Evolutionary conservation across 2,329 filamentous ascomycete species (phyloP), one percentile per base, ranked within the genome.

Genomic region (Penicillium polonicum): DNA sequence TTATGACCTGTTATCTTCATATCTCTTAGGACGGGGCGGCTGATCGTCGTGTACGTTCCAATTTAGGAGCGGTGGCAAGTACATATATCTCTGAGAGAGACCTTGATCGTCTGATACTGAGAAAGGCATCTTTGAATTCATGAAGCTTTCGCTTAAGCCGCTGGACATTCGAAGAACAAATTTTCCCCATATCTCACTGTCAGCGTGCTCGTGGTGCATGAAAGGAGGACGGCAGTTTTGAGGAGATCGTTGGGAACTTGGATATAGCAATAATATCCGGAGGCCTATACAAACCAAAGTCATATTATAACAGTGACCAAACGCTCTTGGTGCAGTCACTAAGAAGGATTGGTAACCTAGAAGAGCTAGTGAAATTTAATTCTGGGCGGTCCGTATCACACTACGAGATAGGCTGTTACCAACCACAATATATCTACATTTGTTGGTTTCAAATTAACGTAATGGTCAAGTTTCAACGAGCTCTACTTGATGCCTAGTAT

Each of bases 91-190:
- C 48, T 31, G 25, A 27, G 25, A 33, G 48, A 51, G 23, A 23
- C n/a, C 42, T 42, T 42, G 48, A 41, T 31, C 27, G 36, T 23
- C 48, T 42, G 12, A 10, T 29, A 29, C 27, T 29, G 3, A 29
- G 48, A 38, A 42, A 21, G 23, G 5, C 3, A 38, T 29, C 10
- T 41, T 31, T 31, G 25, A 51, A 51, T 51, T 15, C 17, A 41
- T 51, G 27, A 51, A 51, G 25, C 48, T 51, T 31, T 31, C 48
- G 36, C 48, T 42, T 41, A 51, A 51, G 36, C 48, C 27, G 23
- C 23, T 27, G 25, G 19, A 51, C 25, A 9, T n/a, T 10, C 27
- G 27, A 29, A 29, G 5, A 21, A 4, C 2, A 35, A 31, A 8
- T 2, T 48, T 48, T 48, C 19, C 19, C 23, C 6, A 48, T 48